phyloP scores from a whole-genome alignment of 2,329 filamentous ascomycete genomes.

The Colletotrichum somersetense region DNA sequence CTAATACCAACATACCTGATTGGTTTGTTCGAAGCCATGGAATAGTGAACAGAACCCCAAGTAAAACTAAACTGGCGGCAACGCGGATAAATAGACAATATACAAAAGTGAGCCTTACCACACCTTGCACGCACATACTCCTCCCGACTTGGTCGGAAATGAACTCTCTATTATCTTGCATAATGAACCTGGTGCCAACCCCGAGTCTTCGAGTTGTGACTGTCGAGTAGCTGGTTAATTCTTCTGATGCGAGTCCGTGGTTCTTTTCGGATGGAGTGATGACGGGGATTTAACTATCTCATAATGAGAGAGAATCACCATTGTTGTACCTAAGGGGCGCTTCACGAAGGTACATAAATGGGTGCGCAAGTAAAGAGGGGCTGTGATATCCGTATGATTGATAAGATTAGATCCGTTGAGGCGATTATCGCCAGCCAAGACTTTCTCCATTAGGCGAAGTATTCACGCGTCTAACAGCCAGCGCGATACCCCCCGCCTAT shows the following conservation, averaged over 20 bases:
- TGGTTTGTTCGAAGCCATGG: background rate
- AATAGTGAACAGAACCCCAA: background rate
- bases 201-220: background rate
- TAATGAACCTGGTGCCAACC: background rate
- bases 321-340: background rate
- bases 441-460: background rate
- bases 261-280: background rate
- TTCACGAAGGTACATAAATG: background rate
- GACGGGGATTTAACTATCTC: background rate
- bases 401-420: slow-evolving; percentile 28
- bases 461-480: background rate
- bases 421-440: background rate
- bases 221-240: background rate
- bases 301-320: background rate
- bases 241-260: too few relatives aligned
- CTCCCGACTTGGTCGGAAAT: background rate
- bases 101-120: too few relatives aligned
- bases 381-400: slow-evolving; percentile 1
- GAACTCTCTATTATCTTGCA: background rate
- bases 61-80: background rate
- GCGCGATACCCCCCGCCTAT: background rate
- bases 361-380: background rate
- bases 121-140: background rate
- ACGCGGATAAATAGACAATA: background rate
- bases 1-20: background rate